phyloP scores from a whole-genome alignment of 2,329 filamentous ascomycete genomes.

The Apiospora marii region DNA sequence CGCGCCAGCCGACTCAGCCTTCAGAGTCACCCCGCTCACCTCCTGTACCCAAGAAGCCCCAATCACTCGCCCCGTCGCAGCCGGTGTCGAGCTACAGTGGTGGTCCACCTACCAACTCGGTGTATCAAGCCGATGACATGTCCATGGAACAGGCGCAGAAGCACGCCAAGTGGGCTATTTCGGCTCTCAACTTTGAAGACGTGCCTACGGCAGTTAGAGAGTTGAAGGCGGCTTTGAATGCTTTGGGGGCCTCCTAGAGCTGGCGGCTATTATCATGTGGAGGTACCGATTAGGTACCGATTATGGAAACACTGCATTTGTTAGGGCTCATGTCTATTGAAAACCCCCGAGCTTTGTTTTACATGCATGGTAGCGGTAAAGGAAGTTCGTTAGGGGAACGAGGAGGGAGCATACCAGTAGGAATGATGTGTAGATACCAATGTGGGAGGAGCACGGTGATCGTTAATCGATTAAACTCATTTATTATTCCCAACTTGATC shows the following conservation, averaged over 20 bases:
- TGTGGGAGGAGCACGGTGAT: not conserved
- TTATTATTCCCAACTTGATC: not conserved
- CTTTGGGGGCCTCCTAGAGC: conserved; percentile 68
- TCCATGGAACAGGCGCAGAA: conserved; percentile 85
- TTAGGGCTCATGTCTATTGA: not conserved
- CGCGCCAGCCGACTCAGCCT: conserved; percentile 33
- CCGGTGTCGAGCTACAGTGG: conserved; percentile 35
- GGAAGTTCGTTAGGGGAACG: not conserved
- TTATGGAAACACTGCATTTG: too few relatives aligned
- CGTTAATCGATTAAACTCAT: not conserved
- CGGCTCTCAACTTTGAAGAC: conserved; percentile 95
- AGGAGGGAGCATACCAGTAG: not conserved
- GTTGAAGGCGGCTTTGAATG: conserved; percentile 75
- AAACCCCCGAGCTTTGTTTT: not conserved
- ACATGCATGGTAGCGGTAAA: not conserved
- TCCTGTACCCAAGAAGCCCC: conserved; percentile 34
- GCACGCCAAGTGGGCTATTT: conserved; percentile 96
- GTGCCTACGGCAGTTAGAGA: conserved; percentile 89
- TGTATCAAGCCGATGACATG: conserved; percentile 70
- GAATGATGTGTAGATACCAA: not conserved
- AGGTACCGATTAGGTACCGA: too few relatives aligned
- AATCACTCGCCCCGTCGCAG: conserved; percentile 33
- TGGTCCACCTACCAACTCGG: conserved; percentile 31
- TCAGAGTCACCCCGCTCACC: conserved; percentile 32
- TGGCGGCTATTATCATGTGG: not conserved